These are phyloP conservation scores for Malbranchea cinnamomea DNA, from an alignment of 2,329 filamentous ascomycete species.

Conservation along the genomic window DNA sequence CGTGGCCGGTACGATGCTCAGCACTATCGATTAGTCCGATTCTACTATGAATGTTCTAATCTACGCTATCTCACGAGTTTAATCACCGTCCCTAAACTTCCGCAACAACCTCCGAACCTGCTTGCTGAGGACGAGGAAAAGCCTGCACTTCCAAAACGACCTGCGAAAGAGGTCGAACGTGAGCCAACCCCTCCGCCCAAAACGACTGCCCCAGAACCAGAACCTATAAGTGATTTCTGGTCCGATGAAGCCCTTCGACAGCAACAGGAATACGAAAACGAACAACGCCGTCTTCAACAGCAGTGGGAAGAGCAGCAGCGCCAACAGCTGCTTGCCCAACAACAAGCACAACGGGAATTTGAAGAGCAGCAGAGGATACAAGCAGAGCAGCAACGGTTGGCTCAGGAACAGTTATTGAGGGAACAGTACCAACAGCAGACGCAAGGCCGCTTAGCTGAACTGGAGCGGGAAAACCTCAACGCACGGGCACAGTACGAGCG, in stretches of 20 bases:
- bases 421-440: constrained; percentile 91
- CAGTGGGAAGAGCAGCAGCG: constrained; percentile 70
- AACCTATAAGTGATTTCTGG: constrained; percentile 97
- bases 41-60: constrained; percentile 99
- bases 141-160: constrained; percentile 68
- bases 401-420: constrained; percentile 75
- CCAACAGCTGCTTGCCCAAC: constrained; percentile 65
- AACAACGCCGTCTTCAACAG: constrained; percentile 76
- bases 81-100: constrained; percentile 90
- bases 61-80: constrained; percentile 89
- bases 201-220: constrained; percentile 56
- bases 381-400: constrained; percentile 75
- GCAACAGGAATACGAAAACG: constrained; percentile 87
- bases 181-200: constrained; percentile 53
- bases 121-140: constrained; percentile 71
- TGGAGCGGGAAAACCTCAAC: constrained; percentile 89
- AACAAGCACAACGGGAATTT: constrained; percentile 86
- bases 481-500: constrained; percentile 89
- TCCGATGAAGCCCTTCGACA: constrained; percentile 81
- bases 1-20: constrained; percentile 85
- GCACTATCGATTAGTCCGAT: constrained; percentile 89
- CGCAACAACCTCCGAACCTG: constrained; percentile 83
- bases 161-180: constrained; percentile 52
- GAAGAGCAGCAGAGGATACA: constrained; percentile 84
- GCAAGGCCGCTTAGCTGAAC: constrained; percentile 84